Conservation (phyloP, 2,329 filamentous ascomycete genomes). For the Botrytis porri region DNA sequence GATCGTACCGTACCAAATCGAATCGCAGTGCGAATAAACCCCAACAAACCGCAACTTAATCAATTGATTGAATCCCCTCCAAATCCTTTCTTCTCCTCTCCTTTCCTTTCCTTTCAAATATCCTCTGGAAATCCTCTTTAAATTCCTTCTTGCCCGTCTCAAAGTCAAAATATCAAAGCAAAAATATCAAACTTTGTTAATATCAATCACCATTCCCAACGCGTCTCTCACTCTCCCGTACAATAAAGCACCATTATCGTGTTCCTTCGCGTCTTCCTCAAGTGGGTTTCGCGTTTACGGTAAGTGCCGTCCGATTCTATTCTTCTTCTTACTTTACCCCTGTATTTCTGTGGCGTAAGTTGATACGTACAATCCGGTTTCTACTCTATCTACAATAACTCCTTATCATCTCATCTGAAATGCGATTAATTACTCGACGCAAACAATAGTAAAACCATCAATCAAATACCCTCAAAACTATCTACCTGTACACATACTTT, state of each 20-base stretch:
- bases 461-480: too few species aligned
- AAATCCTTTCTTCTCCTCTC: neutral
- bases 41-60: neutral
- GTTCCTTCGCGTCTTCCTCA: conserved; percentile 3
- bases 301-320: neutral
- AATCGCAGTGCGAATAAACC: neutral
- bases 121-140: neutral
- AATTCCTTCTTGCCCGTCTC: too few species aligned
- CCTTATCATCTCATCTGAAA: too few species aligned
- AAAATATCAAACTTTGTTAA: neutral
- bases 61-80: neutral
- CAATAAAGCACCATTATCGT: neutral
- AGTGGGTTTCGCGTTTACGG: conserved; percentile 10
- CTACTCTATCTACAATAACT: too few species aligned
- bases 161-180: neutral
- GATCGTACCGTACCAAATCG: neutral
- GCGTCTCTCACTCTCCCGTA: neutral
- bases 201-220: neutral
- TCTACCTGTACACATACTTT: too few species aligned
- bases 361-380: neutral
- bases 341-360: neutral
- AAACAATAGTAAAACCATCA: too few species aligned
- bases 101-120: neutral
- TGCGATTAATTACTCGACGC: too few species aligned
- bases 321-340: too few species aligned